Conservation (phyloP, 176 grass and related monocot genomes). For the Echinochloa phyllopogon region DNA sequence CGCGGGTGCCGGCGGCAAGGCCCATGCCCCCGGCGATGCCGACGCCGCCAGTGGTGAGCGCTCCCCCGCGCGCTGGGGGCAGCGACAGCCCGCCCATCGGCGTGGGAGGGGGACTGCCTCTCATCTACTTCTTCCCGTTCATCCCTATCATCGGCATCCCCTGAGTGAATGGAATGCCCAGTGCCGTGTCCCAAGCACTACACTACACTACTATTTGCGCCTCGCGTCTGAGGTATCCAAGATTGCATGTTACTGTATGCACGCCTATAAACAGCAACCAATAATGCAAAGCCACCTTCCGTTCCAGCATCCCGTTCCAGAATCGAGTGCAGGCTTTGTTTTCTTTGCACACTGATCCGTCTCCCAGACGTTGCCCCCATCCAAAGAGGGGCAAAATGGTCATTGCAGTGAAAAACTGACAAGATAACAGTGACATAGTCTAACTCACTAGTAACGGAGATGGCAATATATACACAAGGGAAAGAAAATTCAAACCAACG, state of each 20-base stretch:
- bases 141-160: slow-evolving; percentile 60
- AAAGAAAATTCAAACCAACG: too few relatives aligned
- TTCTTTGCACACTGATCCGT: too few relatives aligned
- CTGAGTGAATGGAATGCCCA: neutral
- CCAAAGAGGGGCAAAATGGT: too few relatives aligned
- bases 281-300: neutral
- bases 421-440: too few relatives aligned
- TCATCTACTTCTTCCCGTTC: slow-evolving; percentile 62
- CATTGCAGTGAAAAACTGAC: too few relatives aligned
- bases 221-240: neutral
- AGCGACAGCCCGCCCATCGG: neutral
- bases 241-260: neutral
- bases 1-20: neutral
- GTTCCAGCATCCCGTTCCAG: neutral
- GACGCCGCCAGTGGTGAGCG: neutral
- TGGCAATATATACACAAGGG: too few relatives aligned
- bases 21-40: neutral
- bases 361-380: too few relatives aligned
- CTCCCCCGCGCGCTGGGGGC: neutral
- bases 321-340: neutral
- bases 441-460: too few relatives aligned
- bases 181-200: neutral
- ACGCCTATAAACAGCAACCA: neutral
- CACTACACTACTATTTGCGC: neutral
- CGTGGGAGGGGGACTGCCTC: slow-evolving; percentile 34